Base-by-base conservation (phyloP, 2,329 filamentous ascomycete genomes). In the Coniella vitis region DNA sequence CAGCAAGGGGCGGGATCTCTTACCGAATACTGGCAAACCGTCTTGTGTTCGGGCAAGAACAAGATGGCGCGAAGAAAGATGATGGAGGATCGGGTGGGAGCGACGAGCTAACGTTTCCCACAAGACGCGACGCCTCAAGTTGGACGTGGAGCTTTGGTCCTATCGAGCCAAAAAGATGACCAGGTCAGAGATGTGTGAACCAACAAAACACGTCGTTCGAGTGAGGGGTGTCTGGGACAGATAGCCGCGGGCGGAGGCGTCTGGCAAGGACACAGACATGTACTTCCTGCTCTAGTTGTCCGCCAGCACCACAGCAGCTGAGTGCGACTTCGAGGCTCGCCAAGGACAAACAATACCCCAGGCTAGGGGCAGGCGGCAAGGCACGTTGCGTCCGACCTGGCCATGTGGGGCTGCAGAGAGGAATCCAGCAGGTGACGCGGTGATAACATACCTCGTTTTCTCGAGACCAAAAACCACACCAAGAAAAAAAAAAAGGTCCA, bases 51-150 rank as follows among this genome's bases (percentile, higher is more conserved):
- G n/a, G n/a, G n/a, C n/a, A n/a, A n/a, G n/a, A n/a, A n/a, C n/a
- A n/a, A n/a, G n/a, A n/a, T n/a, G n/a, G n/a, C n/a, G n/a, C n/a
- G n/a, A n/a, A n/a, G n/a, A n/a, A 69, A 63, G 71, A 69, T 71
- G 70, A 69, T 70, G 70, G 65, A 69, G 63, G 65, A 17, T 63
- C 62, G 63, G 62, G 71, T 72, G 72, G 76, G 73, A 80, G 73
- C 70, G 74, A 78, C 77, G 78, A 81, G 75, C 69, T 75, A 81
- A 81, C 76, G 77, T 79, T 75, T 81, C 76, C 78, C 73, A 76
- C 73, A 62, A 61, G 63, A 65, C 69, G 69, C 65, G 64, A 67
- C 21, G 38, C 47, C 49, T 64, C 63, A 67, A 66, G 63, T 65
- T 54, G 51, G 61, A 61, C n/a, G 61, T 62, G 63, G 64, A 47